phyloP scores from a whole-genome alignment of 208 protist species.

The Acanthamoeba castellanii region DNA sequence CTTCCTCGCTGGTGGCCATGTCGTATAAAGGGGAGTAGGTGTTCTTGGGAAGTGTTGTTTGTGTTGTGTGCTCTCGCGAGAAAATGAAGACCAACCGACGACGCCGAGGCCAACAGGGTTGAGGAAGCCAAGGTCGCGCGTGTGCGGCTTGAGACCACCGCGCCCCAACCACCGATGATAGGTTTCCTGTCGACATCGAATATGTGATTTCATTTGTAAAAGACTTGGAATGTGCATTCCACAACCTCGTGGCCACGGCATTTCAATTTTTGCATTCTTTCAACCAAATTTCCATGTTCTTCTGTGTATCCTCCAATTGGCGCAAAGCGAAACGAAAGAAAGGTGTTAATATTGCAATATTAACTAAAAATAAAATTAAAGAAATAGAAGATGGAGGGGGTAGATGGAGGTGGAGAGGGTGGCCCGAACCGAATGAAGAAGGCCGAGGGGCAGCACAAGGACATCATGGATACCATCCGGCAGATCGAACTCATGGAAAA shows the following conservation, averaged over 20 bases:
- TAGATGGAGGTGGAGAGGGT: too few species aligned
- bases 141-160: not conserved
- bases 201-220: not conserved
- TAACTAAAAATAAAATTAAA: too few species aligned
- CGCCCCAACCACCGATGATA: too few species aligned
- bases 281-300: too few species aligned
- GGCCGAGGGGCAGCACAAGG: slow-evolving; percentile 35
- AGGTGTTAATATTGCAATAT: too few species aligned
- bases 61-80: not conserved
- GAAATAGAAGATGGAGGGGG: too few species aligned
- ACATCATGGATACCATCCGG: slow-evolving; percentile 51
- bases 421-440: not conserved
- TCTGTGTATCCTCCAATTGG: too few species aligned
- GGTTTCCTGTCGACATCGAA: not conserved
- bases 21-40: not conserved
- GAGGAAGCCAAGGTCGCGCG: not conserved
- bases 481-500: slow-evolving; percentile 62
- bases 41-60: not conserved
- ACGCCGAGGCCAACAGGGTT: not conserved
- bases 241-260: too few species aligned
- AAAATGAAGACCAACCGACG: not conserved
- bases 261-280: too few species aligned
- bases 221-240: too few species aligned
- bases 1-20: slow-evolving; percentile 31
- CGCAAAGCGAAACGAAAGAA: too few species aligned